These are phyloP conservation scores for Talaromyces proteolyticus DNA, from an alignment of 495 filamentous ascomycete genomes.

Conservation along the genomic window DNA sequence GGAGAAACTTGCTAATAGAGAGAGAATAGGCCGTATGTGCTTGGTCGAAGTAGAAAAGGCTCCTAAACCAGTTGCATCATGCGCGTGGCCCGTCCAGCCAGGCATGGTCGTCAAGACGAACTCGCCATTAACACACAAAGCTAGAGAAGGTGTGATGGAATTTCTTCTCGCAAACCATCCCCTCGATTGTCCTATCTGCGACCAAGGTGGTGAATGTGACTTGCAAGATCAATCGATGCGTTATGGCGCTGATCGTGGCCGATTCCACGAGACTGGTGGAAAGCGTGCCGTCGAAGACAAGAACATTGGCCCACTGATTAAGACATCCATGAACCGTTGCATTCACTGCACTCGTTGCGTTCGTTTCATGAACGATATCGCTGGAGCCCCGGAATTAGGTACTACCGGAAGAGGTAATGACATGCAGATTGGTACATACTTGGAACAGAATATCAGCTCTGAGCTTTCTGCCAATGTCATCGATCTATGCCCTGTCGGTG, in stretches of 20 bases:
- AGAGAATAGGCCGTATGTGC: slow-evolving; percentile 73
- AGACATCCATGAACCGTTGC: slow-evolving; percentile 99
- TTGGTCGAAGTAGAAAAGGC: slow-evolving; percentile 93
- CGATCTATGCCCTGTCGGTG: slow-evolving; percentile 95
- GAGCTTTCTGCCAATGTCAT: slow-evolving; percentile 97
- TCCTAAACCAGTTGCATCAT: slow-evolving; percentile 96
- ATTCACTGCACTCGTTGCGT: slow-evolving; percentile 98
- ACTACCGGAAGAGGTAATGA: slow-evolving; percentile 93
- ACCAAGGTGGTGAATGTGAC: slow-evolving; percentile 98
- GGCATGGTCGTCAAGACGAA: slow-evolving; percentile 99
- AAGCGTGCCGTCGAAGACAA: slow-evolving; percentile 99
- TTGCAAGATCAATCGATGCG: slow-evolving; percentile 99
- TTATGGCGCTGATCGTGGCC: slow-evolving; percentile 91
- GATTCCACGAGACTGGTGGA: slow-evolving; percentile 90
- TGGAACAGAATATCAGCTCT: slow-evolving; percentile 84
- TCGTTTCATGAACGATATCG: slow-evolving; percentile 95
- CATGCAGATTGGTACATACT: slow-evolving; percentile 95
- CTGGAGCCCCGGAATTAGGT: slow-evolving; percentile 90
- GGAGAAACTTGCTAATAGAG: no score
- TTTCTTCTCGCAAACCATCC: slow-evolving; percentile 97
- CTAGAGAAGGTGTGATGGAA: slow-evolving; percentile 97
- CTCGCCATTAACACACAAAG: slow-evolving; percentile 92
- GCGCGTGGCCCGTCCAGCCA: slow-evolving; percentile 96
- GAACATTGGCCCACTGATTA: slow-evolving; percentile 97
- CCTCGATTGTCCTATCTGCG: slow-evolving; percentile 95